Base-by-base conservation (phyloP, 169 alveolate genomes). In the Plasmodium berghei region DNA sequence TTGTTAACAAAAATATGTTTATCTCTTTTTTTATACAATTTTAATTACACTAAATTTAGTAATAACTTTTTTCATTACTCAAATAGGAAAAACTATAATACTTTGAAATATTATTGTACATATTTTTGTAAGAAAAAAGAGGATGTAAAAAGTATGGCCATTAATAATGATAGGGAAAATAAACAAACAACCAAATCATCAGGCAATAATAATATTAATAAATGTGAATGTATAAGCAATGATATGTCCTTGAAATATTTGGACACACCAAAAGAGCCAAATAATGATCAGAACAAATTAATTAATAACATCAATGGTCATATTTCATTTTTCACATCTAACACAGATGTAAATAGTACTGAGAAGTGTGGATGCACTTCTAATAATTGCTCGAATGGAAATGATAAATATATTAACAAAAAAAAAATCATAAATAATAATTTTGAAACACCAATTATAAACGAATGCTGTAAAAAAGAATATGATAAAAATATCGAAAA, bases 1-100 rank as follows among this genome's bases (percentile, higher is more conserved):
- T n/a, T 83, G 20, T 83, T 83, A 20, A 83, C 66, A 18, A 83
- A 71, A 5, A 14, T 83, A 9, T 52, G 72, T 66, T 56, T 83
- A 62, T 59, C 85, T 12, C 8, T 66, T 9, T 72, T 83, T 83
- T 67, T 67, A 48, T 83, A 83, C 45, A 40, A 40, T 55, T 40
- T 67, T 67, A 67, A 83, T 83, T 28, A 40, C 24, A 46, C 54
- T 14, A 71, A 66, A 34, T 5, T 67, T 9, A 12, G 55, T 12
- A 62, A 40, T 12, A 62, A 20, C 55, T 62, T 62, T 56, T 9
- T 62, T 5, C 61, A 28, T 3, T 67, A 54, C 34, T 46, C 55
- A 12, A 72, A 28, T 24, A 52, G 48, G 26, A 67, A 56, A 46
- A 67, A 12, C 8, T 83, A 67, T 48, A 69, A 10, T 14, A 16